These are phyloP conservation scores for Metschnikowia noctiluminum DNA, from an alignment of 805 yeast genomes.

Conservation along the genomic window DNA sequence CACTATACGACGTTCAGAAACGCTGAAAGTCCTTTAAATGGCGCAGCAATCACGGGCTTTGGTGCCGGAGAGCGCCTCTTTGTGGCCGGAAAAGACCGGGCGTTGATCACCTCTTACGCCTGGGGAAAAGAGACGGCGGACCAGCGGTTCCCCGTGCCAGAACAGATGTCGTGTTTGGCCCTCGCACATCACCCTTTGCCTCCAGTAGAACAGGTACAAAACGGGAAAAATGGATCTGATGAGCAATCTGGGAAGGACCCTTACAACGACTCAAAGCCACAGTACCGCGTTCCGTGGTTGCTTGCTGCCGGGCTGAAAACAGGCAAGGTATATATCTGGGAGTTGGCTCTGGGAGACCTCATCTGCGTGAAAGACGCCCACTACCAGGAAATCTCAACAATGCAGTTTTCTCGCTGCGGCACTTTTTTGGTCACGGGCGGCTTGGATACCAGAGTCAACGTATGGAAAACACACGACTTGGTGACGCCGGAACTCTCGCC, in stretches of 20 bases:
- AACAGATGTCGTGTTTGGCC: constrained; percentile 58
- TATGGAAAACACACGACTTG: constrained; percentile 70
- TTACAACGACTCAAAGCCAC: constrained; percentile 22
- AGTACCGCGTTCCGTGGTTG: constrained; percentile 55
- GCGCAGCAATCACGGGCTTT: constrained; percentile 45
- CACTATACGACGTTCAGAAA: constrained; percentile 50
- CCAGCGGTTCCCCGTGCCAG: constrained; percentile 83
- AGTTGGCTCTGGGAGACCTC: constrained; percentile 69
- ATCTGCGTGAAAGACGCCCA: constrained; percentile 75
- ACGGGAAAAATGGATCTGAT: background rate
- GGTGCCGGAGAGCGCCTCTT: constrained; percentile 52
- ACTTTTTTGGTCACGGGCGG: constrained; percentile 73
- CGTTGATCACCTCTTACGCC: constrained; percentile 69
- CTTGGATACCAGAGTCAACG: constrained; percentile 70
- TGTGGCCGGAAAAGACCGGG: constrained; percentile 66
- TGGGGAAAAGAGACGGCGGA: constrained; percentile 71
- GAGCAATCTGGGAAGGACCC: too few relatives aligned
- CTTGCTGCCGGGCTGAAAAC: constrained; percentile 68
- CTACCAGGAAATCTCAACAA: constrained; percentile 66
- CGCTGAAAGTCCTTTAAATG: constrained; percentile 46
- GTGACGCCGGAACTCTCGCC: constrained; percentile 34
- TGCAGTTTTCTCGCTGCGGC: constrained; percentile 59
- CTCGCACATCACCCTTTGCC: constrained; percentile 38
- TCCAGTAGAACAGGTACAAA: background rate
- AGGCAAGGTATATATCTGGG: constrained; percentile 89